phyloP scores from a whole-genome alignment of 441 rosid genomes.

The Croton laevigatus region DNA sequence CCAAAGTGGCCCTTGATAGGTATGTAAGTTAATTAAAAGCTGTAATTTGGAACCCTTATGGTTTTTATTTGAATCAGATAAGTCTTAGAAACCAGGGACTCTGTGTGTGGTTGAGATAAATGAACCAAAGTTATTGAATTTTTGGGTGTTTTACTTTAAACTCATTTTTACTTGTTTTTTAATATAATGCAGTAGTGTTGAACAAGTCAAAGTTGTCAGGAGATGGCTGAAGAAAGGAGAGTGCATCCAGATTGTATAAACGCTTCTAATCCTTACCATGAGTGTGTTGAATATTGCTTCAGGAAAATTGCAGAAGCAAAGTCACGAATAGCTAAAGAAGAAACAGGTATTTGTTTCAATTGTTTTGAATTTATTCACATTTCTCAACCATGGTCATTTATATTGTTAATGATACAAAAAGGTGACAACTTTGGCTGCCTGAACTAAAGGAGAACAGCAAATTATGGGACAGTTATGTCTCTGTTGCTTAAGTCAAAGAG shows the following conservation, averaged over 20 bases:
- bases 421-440: too few relatives aligned
- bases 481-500: too few relatives aligned
- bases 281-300: constrained; percentile 68
- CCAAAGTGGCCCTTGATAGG: too few relatives aligned
- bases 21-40: neutral
- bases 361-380: constrained; percentile 6
- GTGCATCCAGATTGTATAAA: constrained; percentile 65
- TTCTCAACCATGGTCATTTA: neutral
- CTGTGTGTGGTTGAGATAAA: neutral
- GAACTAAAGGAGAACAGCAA: too few relatives aligned
- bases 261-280: constrained; percentile 83
- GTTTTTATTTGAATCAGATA: neutral
- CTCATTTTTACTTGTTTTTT: neutral
- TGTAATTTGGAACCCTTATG: neutral
- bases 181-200: constrained; percentile 29
- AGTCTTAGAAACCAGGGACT: neutral
- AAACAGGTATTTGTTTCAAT: constrained; percentile 20
- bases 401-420: constrained; percentile 2
- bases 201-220: constrained; percentile 9
- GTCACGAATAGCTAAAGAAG: constrained; percentile 34
- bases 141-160: neutral
- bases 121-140: neutral
- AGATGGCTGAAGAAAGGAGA: constrained; percentile 37
- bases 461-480: too few relatives aligned
- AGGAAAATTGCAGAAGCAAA: constrained; percentile 51